Conservation (phyloP, 2,329 filamentous ascomycete species). For the Chlorencoelia australis region DNA sequence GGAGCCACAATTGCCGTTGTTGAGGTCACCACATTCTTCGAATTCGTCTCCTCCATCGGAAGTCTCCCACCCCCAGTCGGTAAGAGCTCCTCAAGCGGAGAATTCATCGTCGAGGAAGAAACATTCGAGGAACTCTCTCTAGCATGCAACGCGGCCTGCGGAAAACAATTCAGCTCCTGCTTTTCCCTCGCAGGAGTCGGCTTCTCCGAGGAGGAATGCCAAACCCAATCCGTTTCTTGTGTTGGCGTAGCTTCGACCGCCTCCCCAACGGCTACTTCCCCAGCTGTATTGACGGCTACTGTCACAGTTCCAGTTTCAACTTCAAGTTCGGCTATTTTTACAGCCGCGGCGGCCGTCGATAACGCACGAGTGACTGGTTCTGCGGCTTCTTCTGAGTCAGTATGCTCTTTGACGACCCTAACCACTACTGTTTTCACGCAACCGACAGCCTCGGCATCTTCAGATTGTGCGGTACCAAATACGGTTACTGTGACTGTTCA, state of each 20-base stretch:
- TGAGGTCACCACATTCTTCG: slow-evolving; percentile 16
- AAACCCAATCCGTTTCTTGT: slow-evolving; percentile 13
- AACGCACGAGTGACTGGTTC: too few relatives aligned
- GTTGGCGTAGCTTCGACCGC: slow-evolving; percentile 10
- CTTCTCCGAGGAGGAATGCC: slow-evolving; percentile 14
- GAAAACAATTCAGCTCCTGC: slow-evolving; percentile 15
- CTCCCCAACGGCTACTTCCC: slow-evolving; percentile 7
- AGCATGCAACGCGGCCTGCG: slow-evolving; percentile 16
- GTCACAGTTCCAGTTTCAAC: slow-evolving; percentile 11
- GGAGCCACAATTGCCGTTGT: slow-evolving; percentile 14
- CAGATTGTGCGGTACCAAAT: too few relatives aligned
- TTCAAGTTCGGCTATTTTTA: slow-evolving; percentile 5
- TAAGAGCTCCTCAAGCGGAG: slow-evolving; percentile 10
- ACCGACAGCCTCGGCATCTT: too few relatives aligned
- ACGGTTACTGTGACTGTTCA: too few relatives aligned
- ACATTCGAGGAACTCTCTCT: slow-evolving; percentile 15
- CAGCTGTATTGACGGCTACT: slow-evolving; percentile 9
- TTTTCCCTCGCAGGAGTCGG: slow-evolving; percentile 13
- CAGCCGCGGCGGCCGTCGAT: slow-evolving; percentile 6
- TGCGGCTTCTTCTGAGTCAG: too few relatives aligned
- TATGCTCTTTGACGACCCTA: too few relatives aligned
- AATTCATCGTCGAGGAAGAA: slow-evolving; percentile 15
- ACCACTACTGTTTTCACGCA: too few relatives aligned
- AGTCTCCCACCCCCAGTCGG: slow-evolving; percentile 15
- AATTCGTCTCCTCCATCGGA: slow-evolving; percentile 15